Percentiles rank a stretch among this genome's conserved stretches.
Conservation (phyloP, 257 asterid species). For the Gentiana macrophylla region DNA sequence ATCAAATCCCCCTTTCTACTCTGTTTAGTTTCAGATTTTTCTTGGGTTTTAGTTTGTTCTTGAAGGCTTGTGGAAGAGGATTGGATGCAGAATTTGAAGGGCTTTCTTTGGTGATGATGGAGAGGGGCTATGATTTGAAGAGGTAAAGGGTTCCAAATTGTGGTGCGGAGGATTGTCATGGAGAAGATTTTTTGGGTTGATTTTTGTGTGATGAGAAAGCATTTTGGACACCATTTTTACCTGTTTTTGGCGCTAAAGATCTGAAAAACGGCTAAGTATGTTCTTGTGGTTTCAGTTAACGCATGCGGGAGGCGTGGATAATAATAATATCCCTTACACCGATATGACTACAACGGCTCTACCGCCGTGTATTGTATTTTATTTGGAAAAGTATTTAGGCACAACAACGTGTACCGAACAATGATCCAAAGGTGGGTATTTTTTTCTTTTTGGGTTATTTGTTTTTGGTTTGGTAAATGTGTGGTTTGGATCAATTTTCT, state of each 20-base stretch:
- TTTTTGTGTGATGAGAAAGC: slow-evolving; percentile 1
- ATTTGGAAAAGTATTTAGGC: too few relatives aligned
- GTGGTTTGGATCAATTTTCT: too few relatives aligned
- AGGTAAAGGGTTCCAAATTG: slow-evolving; percentile 3
- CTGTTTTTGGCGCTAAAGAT: slow-evolving; percentile 19
- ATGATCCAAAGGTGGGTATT: too few relatives aligned
- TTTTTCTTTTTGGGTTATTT: too few relatives aligned
- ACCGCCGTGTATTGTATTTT: too few relatives aligned
- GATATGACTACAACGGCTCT: too few relatives aligned
- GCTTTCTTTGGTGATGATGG: background rate
- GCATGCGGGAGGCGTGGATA: background rate
- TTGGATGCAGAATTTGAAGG: slow-evolving; percentile 3
- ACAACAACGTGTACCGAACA: too few relatives aligned
- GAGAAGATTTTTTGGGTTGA: slow-evolving; percentile 4
- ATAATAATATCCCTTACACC: too few relatives aligned
- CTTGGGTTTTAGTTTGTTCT: slow-evolving; percentile 1
- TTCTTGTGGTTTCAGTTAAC: slow-evolving; percentile 14
- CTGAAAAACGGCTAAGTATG: slow-evolving; percentile 6
- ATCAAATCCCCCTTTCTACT: slow-evolving; percentile 8
- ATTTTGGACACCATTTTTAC: background rate
- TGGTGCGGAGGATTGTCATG: slow-evolving; percentile 3
- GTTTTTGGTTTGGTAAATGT: too few relatives aligned
- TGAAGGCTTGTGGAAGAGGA: slow-evolving; percentile 12
- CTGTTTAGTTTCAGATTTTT: background rate
- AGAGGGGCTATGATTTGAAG: slow-evolving; percentile 3